Percentiles rank a stretch among this genome's conserved stretches.
Evolutionary conservation across 2,329 filamentous ascomycete species (phyloP).

Genomic region (Colletotrichum nymphaeae): DNA sequence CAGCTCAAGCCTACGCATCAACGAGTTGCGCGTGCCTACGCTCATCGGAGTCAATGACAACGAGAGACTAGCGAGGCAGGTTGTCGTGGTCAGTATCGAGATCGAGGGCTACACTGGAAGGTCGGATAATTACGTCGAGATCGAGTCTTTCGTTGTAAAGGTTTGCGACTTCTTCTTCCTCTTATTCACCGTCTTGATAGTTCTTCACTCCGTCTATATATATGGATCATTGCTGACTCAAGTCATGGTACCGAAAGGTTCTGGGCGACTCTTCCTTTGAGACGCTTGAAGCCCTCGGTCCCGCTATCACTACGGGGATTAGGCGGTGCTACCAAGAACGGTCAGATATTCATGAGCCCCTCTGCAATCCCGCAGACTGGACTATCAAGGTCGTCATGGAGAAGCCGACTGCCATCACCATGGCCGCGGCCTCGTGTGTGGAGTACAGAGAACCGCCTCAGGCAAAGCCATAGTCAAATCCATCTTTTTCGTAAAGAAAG

Average conservation of each 20-base stretch:
- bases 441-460: constrained; percentile 51
- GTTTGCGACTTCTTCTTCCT: constrained; percentile 42
- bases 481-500: background rate
- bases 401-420: constrained; percentile 79
- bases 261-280: constrained; percentile 69
- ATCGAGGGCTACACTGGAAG: constrained; percentile 61
- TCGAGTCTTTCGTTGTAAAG: constrained; percentile 72
- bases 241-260: constrained; percentile 48
- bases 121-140: constrained; percentile 62
- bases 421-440: constrained; percentile 77
- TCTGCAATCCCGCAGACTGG: constrained; percentile 46
- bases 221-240: constrained; percentile 3
- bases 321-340: constrained; percentile 53
- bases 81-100: constrained; percentile 72
- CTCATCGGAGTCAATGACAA: constrained; percentile 80
- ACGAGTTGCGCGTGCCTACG: constrained; percentile 71
- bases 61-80: constrained; percentile 75
- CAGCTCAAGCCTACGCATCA: constrained; percentile 58
- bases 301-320: constrained; percentile 58
- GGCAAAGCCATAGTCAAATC: background rate
- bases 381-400: constrained; percentile 71
- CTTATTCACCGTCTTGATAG: background rate
- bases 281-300: constrained; percentile 71
- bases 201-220: background rate
- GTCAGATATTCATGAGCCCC: background rate